phyloP scores from a whole-genome alignment of 805 yeast genomes.

The Sugiyamaella qingdaonensis region DNA sequence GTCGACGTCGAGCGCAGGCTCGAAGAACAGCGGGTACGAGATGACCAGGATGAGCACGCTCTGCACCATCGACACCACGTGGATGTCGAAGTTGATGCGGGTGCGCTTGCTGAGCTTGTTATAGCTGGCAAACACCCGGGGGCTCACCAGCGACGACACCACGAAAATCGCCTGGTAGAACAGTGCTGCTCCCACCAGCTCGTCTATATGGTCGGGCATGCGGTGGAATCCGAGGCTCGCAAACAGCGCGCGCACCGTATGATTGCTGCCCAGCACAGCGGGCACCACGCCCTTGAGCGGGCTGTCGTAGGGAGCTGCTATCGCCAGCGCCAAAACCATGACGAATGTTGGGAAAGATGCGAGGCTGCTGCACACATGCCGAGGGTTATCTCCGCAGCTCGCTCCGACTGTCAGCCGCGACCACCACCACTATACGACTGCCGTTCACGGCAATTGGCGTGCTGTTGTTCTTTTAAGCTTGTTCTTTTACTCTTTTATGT shows the following conservation, averaged over 20 bases:
- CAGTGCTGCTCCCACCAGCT: conserved; percentile 53
- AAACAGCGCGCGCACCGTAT: background rate
- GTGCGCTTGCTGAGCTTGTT: conserved; percentile 41
- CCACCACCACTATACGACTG: background rate
- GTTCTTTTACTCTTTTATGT: too few species aligned
- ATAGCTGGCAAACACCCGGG: conserved; percentile 47
- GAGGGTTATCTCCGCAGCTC: background rate
- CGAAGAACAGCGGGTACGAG: conserved; percentile 62
- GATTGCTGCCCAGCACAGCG: background rate
- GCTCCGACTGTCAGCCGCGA: background rate
- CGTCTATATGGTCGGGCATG: conserved; percentile 51
- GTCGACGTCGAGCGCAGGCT: conserved; percentile 45
- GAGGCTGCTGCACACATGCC: background rate
- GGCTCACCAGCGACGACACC: conserved; percentile 50
- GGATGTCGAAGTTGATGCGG: conserved; percentile 79
- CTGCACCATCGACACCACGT: conserved; percentile 84
- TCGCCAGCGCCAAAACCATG: background rate
- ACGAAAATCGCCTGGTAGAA: conserved; percentile 57
- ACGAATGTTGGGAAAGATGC: conserved; percentile 2
- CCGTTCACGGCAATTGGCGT: background rate
- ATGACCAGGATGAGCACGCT: conserved; percentile 58
- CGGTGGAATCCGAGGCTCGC: conserved; percentile 23
- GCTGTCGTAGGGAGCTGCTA: conserved; percentile 12
- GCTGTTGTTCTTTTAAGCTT: too few species aligned
- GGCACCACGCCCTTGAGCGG: conserved; percentile 13